Evolutionary conservation across 176 grass and related monocot genomes (phyloP), one percentile per base, ranked within the genome.

Genomic region (Triticum timopheevii): DNA sequence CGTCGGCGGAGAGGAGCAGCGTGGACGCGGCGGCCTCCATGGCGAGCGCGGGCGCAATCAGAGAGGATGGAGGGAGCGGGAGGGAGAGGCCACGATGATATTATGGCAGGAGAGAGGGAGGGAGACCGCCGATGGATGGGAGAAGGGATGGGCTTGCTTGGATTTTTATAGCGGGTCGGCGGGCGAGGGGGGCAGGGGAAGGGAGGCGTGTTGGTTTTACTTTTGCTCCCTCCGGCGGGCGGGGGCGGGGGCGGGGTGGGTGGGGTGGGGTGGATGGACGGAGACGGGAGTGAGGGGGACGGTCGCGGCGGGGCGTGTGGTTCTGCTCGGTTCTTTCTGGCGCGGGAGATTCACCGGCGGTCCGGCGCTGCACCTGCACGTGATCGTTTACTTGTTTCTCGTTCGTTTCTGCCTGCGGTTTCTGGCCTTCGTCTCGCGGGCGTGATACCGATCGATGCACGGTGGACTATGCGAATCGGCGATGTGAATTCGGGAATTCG

Each of bases 1-100:
- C 33, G 44, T 75, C 79, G 39, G 80, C 65, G 80, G 78, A 82
- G 64, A 86, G 71, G 61, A 86, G 79, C 79, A 86, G 63, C 49
- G 78, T 75, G 62, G 35, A 50, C 19, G 54, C 33, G 33, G 78
- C 35, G 24, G 78, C 38, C 61, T 65, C 61, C 78, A 80, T 80
- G 61, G 59, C 58, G 31, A 79, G 31, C 20, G 76, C 49, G 0
- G 30, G n/a, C 2, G 76, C 33, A 39, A 62, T 76, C 73, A 31
- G 73, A 31, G 44, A 2, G 42, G 72, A 31, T 5, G 74, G 73
- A 75, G 4, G 16, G 49, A 1, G 49, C 13, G 72, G 71, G 72
- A 28, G 69, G 24, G 72, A 50, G 72, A 75, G 42, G 72, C 69
- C 7, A 2, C 20, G 35, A 38, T 38, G 72, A 75, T 75, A 75